A percentile compares a stretch with the other conserved stretches of the same genome.
These are phyloP conservation scores for Cryptosporidium canis DNA, from an alignment of 169 alveolate genomes.

Conservation along the genomic window DNA sequence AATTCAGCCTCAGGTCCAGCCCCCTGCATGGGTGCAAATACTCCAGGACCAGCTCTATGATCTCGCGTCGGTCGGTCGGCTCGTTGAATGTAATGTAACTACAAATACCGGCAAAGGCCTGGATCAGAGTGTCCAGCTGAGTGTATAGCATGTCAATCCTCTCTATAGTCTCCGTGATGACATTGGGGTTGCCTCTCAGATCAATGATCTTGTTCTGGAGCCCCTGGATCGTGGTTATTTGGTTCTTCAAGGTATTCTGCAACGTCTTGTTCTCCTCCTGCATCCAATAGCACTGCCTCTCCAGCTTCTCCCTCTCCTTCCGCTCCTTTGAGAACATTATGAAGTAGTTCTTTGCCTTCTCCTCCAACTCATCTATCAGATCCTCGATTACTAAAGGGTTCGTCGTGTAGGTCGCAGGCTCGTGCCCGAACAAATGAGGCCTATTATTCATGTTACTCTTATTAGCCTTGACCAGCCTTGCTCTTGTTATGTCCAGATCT, in stretches of 20 bases:
- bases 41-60: constrained; percentile 81
- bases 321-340: constrained; percentile 81
- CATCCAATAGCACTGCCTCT: constrained; percentile 81
- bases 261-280: constrained; percentile 80
- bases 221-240: constrained; percentile 76
- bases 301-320: constrained; percentile 80
- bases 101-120: constrained; percentile 88
- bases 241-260: constrained; percentile 77
- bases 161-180: constrained; percentile 83
- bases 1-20: constrained; percentile 83
- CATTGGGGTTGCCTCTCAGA: constrained; percentile 81
- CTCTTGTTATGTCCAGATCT: neutral
- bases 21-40: constrained; percentile 87
- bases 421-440: constrained; percentile 53
- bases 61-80: constrained; percentile 75
- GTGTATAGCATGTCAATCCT: constrained; percentile 84
- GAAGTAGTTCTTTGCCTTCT: constrained; percentile 82
- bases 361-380: constrained; percentile 83
- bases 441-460: constrained; percentile 1
- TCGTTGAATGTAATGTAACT: constrained; percentile 83
- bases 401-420: constrained; percentile 41
- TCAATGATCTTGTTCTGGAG: constrained; percentile 81
- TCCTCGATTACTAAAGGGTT: constrained; percentile 79
- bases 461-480: neutral
- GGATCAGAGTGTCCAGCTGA: constrained; percentile 86